Percentiles rank a stretch among this genome's conserved stretches.
Evolutionary conservation across 768 basidiomycete species (phyloP).

Genomic region (Punctularia strigosozonata): DNA sequence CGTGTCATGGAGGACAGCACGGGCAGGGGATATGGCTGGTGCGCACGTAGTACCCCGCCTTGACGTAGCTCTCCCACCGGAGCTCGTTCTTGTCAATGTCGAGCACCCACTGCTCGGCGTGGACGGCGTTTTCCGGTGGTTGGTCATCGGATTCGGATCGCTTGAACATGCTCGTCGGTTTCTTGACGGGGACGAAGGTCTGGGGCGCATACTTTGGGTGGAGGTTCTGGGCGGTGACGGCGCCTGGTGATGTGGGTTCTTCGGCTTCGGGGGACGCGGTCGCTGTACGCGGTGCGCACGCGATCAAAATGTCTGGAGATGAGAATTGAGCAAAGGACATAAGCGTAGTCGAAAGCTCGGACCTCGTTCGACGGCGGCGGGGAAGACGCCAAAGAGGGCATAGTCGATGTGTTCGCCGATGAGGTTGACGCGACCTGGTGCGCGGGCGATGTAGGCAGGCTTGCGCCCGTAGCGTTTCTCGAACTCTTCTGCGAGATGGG

Average conservation of each 20-base stretch:
- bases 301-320: conserved; percentile 82
- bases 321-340: too few species aligned
- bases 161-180: conserved; percentile 9
- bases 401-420: conserved; percentile 81
- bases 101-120: conserved; percentile 52
- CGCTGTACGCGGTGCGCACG: conserved; percentile 36
- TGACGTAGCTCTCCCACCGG: conserved; percentile 82
- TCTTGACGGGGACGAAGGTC: conserved; percentile 42
- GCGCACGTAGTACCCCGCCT: conserved; percentile 72
- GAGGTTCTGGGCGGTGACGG: conserved; percentile 52
- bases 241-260: conserved; percentile 28
- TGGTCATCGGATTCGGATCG: conserved; percentile 20
- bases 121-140: conserved; percentile 20
- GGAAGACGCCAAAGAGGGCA: conserved; percentile 72
- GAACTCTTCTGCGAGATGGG: conserved; percentile 50
- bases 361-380: conserved; percentile 73
- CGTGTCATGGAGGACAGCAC: background rate
- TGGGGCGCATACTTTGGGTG: conserved; percentile 46
- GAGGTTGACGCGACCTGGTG: conserved; percentile 68
- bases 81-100: conserved; percentile 61
- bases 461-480: conserved; percentile 49
- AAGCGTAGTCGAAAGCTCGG: too few species aligned
- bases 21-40: background rate
- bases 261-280: conserved; percentile 12
- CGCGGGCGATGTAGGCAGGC: conserved; percentile 61